Conservation (phyloP, 73 alveolate genomes). For the Paraurostyla sp. region DNA sequence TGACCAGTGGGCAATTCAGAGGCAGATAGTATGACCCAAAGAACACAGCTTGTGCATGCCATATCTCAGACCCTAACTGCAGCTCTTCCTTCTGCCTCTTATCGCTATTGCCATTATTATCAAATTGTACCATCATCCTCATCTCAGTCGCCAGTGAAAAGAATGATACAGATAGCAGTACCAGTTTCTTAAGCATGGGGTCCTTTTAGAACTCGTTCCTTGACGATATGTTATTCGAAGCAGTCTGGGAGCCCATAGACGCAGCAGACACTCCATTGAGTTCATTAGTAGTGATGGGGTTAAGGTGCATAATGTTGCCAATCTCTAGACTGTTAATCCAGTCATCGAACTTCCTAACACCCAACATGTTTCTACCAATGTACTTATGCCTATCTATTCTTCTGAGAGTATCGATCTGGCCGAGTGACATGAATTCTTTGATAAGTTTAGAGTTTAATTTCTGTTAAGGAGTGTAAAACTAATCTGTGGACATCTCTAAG, state of each 20-base stretch:
- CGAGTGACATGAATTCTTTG: background rate
- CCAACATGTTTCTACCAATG: slow-evolving; percentile 50
- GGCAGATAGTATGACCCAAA: slow-evolving; percentile 58
- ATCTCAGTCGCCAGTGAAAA: slow-evolving; percentile 55
- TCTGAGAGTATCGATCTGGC: background rate
- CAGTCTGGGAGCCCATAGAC: too few relatives aligned
- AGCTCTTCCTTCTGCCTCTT: background rate
- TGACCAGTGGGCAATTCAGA: slow-evolving; percentile 48
- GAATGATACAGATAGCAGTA: background rate
- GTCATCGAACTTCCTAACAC: slow-evolving; percentile 54
- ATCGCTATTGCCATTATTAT: background rate
- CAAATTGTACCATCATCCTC: slow-evolving; percentile 53
- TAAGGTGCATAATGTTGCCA: slow-evolving; percentile 50
- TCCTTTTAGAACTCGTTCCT: slow-evolving; percentile 51
- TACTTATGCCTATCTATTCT: slow-evolving; percentile 33
- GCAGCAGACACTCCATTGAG: too few relatives aligned
- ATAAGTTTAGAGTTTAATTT: background rate
- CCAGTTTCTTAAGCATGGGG: slow-evolving; percentile 56
- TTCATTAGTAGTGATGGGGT: slow-evolving; percentile 47
- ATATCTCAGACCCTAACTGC: background rate
- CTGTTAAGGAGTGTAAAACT: background rate
- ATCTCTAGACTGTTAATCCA: slow-evolving; percentile 59
- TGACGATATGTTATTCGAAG: background rate
- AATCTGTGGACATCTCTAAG: background rate
- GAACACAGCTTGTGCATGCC: slow-evolving; percentile 53